phyloP scores from a whole-genome alignment of 2,329 filamentous ascomycete species.

The Phaeosphaeriaceae sp. region DNA sequence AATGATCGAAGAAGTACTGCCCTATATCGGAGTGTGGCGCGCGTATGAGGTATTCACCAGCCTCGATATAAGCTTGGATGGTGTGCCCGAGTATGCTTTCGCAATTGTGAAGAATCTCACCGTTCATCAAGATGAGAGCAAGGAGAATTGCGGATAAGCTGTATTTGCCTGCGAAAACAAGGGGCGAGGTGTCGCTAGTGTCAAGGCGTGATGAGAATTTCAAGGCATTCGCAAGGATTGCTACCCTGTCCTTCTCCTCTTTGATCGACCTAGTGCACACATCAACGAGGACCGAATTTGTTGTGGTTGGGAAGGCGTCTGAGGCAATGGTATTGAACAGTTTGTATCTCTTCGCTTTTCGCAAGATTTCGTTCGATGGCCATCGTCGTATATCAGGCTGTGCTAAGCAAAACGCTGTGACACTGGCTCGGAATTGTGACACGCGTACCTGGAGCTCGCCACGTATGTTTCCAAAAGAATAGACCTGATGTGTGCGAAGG shows the following conservation, averaged over 20 bases:
- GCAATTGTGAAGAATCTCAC: slow-evolving; percentile 10
- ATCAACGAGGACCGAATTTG: slow-evolving; percentile 23
- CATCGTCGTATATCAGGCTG: slow-evolving; percentile 4
- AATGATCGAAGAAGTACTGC: slow-evolving; percentile 23
- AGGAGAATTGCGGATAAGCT: slow-evolving; percentile 23
- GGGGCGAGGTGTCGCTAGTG: slow-evolving; percentile 2
- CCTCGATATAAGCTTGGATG: slow-evolving; percentile 8
- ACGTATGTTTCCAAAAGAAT: slow-evolving; percentile 13
- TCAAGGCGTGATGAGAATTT: slow-evolving; percentile 20
- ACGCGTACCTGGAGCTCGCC: slow-evolving; percentile 23
- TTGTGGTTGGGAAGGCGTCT: slow-evolving; percentile 16
- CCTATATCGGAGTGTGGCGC: slow-evolving; percentile 8
- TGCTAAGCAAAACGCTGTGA: slow-evolving; percentile 26
- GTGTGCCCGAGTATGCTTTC: not conserved
- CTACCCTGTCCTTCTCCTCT: slow-evolving; percentile 20
- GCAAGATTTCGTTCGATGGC: slow-evolving; percentile 18
- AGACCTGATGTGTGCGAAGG: not conserved
- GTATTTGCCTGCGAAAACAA: slow-evolving; percentile 8
- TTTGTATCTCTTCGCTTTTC: slow-evolving; percentile 30
- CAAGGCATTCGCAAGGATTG: slow-evolving; percentile 25
- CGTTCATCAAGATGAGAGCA: slow-evolving; percentile 22
- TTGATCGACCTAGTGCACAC: slow-evolving; percentile 18
- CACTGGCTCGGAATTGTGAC: slow-evolving; percentile 15
- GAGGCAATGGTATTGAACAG: slow-evolving; percentile 18
- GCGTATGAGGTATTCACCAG: slow-evolving; percentile 10